These are phyloP conservation scores for Plasmodium chabaudi DNA, from an alignment of 169 alveolate species.

Conservation along the genomic window DNA sequence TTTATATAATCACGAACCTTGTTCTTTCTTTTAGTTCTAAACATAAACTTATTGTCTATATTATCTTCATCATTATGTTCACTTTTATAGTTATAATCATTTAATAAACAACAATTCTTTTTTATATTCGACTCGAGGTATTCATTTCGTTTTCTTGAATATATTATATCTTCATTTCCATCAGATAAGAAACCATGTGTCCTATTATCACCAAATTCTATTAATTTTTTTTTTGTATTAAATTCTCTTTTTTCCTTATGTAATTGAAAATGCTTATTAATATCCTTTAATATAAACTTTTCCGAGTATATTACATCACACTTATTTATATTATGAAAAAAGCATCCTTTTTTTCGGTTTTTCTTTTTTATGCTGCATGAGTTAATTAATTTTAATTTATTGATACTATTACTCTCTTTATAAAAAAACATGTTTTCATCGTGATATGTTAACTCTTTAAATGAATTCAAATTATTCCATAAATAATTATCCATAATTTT, in stretches of 20 bases:
- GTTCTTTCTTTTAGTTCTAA: conserved; percentile 8
- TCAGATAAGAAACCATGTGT: conserved; percentile 2
- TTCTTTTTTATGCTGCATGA: conserved; percentile 7
- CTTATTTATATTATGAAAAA: conserved; percentile 31
- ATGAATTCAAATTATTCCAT: conserved; percentile 17
- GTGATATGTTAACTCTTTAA: conserved; percentile 24
- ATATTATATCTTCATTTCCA: neutral
- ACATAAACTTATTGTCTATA: neutral
- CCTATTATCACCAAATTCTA: neutral
- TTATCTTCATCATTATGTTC: conserved; percentile 1
- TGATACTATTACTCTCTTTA: neutral
- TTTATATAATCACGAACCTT: conserved; percentile 1
- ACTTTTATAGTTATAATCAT: neutral
- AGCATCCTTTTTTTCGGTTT: conserved; percentile 18
- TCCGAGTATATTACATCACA: conserved; percentile 29
- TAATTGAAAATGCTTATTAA: neutral
- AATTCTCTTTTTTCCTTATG: neutral
- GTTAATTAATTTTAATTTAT: neutral
- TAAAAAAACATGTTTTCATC: neutral
- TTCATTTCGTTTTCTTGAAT: neutral
- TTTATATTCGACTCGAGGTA: neutral
- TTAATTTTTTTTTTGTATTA: neutral
- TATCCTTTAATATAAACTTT: conserved; percentile 18
- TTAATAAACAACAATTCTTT: too few species aligned
- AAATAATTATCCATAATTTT: neutral